Evolutionary conservation across 2,329 filamentous ascomycete genomes (phyloP), one percentile per base, ranked within the genome.

Genomic region (Monosporascus sp.): DNA sequence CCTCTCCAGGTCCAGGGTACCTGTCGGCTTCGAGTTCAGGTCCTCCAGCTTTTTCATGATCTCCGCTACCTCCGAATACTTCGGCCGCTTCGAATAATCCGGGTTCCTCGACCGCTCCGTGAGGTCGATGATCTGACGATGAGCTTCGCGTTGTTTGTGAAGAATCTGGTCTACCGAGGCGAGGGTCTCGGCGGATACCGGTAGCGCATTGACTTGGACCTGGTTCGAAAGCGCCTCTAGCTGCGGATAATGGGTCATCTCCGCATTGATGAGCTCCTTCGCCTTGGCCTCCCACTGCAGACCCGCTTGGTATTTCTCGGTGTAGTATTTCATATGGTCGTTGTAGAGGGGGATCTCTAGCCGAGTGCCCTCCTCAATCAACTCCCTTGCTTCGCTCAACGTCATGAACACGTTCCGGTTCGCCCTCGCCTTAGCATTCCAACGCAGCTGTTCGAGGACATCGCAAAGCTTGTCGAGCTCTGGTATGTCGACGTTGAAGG

Each of bases 101-200:
- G 80, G 75, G 37, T 91, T 79, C 59, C 85, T 88, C 58, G 87
- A 93, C 53, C 87, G 85, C 55, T 93, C 84, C 37, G 87, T 92
- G 9, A 99, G 74, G 38, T 88, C 87, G 48, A 91, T 74, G 51
- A 99, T 96, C 63, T 92, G 88, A 17, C 89, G 87, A 65, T 97
- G 92, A 1, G 92, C 92, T 67, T 97, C 94, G 20, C 94, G 87
- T 69, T 99, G 94, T 72, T 97, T 97, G 69, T 91, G 91, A 54
- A 99, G 76, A 52, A 97, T 97, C 48, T 91, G 87, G 64, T 99
- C 94, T 26, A 99, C 90, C 8, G 85, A 81, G 7, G 84, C 82
- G 24, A 96, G 78, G 0, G 91, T 97, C 37, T 92, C 88, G 4
- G 84, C 76, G 1, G 89, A 88, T 20, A 97, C 92, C 0, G 94